Evolutionary conservation across 129 eudicot genomes (phyloP).

Genomic region (Saposhnikovia divaricata): DNA sequence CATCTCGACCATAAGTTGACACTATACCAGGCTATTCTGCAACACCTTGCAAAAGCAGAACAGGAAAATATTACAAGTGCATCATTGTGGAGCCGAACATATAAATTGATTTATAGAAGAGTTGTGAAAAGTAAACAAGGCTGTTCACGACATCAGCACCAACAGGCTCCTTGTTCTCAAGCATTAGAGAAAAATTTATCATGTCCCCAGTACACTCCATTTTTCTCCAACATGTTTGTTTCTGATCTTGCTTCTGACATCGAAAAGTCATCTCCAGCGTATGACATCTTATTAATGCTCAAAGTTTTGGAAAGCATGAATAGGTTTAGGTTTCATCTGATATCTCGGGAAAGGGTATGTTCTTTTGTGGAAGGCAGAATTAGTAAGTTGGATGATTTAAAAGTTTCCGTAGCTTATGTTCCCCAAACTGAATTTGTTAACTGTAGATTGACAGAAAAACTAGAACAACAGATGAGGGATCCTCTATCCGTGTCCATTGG

Average conservation of each 20-base stretch:
- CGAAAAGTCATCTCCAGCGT: slow-evolving; percentile 44
- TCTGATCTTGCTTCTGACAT: slow-evolving; percentile 34
- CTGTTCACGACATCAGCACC: slow-evolving; percentile 14
- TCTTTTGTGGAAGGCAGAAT: slow-evolving; percentile 65
- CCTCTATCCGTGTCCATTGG: slow-evolving; percentile 57
- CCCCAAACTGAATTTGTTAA: slow-evolving; percentile 61
- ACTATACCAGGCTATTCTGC: slow-evolving; percentile 68
- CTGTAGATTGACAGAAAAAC: slow-evolving; percentile 68
- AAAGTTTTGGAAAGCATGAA: slow-evolving; percentile 57
- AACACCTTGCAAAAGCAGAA: slow-evolving; percentile 35
- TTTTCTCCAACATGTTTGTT: slow-evolving; percentile 22
- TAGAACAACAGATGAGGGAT: slow-evolving; percentile 88
- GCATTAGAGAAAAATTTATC: slow-evolving; percentile 10
- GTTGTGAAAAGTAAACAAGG: slow-evolving; percentile 14
- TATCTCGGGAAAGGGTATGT: slow-evolving; percentile 36
- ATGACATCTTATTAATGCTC: slow-evolving; percentile 49
- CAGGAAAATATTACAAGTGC: slow-evolving; percentile 24
- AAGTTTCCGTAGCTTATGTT: slow-evolving; percentile 24
- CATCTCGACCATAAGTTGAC: slow-evolving; percentile 37
- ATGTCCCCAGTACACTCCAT: slow-evolving; percentile 21
- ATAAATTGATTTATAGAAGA: slow-evolving; percentile 56
- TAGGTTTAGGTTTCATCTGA: slow-evolving; percentile 48
- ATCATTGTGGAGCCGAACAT: slow-evolving; percentile 52
- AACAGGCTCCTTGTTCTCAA: slow-evolving; percentile 4
- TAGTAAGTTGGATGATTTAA: slow-evolving; percentile 36